Evolutionary conservation across 495 filamentous ascomycete genomes (phyloP).

Genomic region (Pseudevernia furfuracea): DNA sequence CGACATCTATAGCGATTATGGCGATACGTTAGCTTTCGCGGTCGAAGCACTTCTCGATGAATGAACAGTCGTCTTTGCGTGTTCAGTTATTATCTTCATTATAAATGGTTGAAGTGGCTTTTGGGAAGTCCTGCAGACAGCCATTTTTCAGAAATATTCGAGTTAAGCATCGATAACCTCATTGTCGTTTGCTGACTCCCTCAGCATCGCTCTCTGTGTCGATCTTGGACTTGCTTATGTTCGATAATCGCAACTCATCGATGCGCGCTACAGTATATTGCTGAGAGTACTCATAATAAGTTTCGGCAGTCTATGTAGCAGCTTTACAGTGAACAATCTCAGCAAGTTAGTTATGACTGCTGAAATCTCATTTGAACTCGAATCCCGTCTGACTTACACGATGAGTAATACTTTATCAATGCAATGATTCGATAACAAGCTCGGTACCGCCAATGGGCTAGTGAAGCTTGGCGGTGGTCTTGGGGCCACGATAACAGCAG

Average conservation of each 20-base stretch:
- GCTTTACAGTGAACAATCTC: slow-evolving; percentile 43
- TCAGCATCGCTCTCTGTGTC: slow-evolving; percentile 42
- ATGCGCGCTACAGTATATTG: slow-evolving; percentile 38
- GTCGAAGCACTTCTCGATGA: slow-evolving; percentile 41
- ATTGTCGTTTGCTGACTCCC: slow-evolving; percentile 50
- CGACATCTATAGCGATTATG: neutral
- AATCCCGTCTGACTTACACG: slow-evolving; percentile 21
- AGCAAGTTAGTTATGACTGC: slow-evolving; percentile 48
- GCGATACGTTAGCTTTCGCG: slow-evolving; percentile 7
- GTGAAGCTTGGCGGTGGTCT: slow-evolving; percentile 49
- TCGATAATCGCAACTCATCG: slow-evolving; percentile 42
- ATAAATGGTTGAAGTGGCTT: slow-evolving; percentile 45
- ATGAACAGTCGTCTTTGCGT: slow-evolving; percentile 49
- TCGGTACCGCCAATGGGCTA: slow-evolving; percentile 50
- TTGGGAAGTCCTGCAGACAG: slow-evolving; percentile 54
- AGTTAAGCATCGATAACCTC: slow-evolving; percentile 41
- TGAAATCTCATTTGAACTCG: slow-evolving; percentile 47
- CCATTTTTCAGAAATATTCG: slow-evolving; percentile 36
- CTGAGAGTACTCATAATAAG: slow-evolving; percentile 43
- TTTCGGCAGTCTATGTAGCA: slow-evolving; percentile 41
- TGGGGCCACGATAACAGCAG: slow-evolving; percentile 44
- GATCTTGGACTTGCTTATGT: slow-evolving; percentile 44
- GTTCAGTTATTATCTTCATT: slow-evolving; percentile 48
- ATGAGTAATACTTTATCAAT: slow-evolving; percentile 33
- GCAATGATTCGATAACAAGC: slow-evolving; percentile 49